phyloP scores from a whole-genome alignment of 805 yeast genomes.

The Cyberlindnera lachancei region DNA sequence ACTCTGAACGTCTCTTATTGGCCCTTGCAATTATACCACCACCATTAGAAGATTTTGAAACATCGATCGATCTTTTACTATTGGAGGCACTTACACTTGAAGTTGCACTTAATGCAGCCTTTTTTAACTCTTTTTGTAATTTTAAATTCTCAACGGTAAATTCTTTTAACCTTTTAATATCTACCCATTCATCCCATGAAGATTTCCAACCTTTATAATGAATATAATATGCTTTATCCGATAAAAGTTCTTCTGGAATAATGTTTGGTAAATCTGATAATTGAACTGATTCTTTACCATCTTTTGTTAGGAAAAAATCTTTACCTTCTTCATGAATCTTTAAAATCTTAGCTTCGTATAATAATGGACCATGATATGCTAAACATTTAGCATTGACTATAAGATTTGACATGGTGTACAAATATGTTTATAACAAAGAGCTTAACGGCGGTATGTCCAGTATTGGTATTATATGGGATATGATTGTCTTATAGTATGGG shows the following conservation, averaged over 20 bases:
- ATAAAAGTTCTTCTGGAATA: constrained; percentile 30
- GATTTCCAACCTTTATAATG: constrained; percentile 96
- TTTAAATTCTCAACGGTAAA: constrained; percentile 60
- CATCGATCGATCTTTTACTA: constrained; percentile 12
- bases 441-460: too few species aligned
- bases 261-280: too few species aligned
- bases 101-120: constrained; percentile 32
- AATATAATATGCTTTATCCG: constrained; percentile 47
- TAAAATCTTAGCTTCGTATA: constrained; percentile 80
- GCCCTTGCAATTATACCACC: constrained; percentile 10
- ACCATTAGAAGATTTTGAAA: constrained; percentile 6
- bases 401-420: constrained; percentile 3
- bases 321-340: constrained; percentile 52
- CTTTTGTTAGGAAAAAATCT: constrained; percentile 31
- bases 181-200: constrained; percentile 97
- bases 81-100: constrained; percentile 15
- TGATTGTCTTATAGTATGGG: too few species aligned
- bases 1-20: constrained; percentile 23
- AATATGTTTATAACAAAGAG: too few species aligned
- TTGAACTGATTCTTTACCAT: constrained; percentile 26
- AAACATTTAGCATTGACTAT: constrained; percentile 38
- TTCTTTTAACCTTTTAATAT: constrained; percentile 56
- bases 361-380: constrained; percentile 86
- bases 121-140: constrained; percentile 53
- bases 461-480: too few species aligned